Evolutionary conservation across 108 stramenopile species (phyloP).

Genomic region (Nannochloropsis gaditana): DNA sequence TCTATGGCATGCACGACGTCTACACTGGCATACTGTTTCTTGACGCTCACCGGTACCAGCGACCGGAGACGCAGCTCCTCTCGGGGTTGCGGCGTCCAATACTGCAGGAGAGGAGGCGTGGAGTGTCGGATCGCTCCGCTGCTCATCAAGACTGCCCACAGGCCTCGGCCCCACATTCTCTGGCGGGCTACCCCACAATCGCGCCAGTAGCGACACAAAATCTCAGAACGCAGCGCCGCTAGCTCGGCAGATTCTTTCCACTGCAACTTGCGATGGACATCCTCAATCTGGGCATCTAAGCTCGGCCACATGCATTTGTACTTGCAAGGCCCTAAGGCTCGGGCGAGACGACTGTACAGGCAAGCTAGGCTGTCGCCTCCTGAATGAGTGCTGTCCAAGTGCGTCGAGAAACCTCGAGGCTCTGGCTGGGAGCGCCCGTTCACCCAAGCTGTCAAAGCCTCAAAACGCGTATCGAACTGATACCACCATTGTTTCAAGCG

Average conservation of each 20-base stretch:
- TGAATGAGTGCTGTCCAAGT: background rate
- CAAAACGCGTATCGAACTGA: background rate
- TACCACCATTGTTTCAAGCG: background rate
- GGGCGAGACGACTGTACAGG: background rate
- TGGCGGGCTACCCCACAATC: background rate
- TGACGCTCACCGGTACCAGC: background rate
- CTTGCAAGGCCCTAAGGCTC: background rate
- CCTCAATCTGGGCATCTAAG: background rate
- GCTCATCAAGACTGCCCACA: background rate
- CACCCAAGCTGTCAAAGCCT: background rate
- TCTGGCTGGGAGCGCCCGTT: background rate
- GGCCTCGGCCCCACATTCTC: background rate
- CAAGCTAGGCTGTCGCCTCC: background rate
- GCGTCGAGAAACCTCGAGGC: background rate
- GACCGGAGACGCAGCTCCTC: background rate
- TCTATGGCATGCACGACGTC: background rate
- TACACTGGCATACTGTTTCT: background rate
- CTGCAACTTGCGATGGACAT: background rate
- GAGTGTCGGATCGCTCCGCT: background rate
- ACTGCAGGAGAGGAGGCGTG: background rate
- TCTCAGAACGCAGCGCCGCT: background rate
- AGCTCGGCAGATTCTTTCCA: constrained; percentile 11
- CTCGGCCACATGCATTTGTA: background rate
- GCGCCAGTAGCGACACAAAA: background rate
- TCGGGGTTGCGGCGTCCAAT: background rate